These are phyloP conservation scores for Podospora fimiseda DNA, from an alignment of 495 filamentous ascomycete species.

Conservation along the genomic window DNA sequence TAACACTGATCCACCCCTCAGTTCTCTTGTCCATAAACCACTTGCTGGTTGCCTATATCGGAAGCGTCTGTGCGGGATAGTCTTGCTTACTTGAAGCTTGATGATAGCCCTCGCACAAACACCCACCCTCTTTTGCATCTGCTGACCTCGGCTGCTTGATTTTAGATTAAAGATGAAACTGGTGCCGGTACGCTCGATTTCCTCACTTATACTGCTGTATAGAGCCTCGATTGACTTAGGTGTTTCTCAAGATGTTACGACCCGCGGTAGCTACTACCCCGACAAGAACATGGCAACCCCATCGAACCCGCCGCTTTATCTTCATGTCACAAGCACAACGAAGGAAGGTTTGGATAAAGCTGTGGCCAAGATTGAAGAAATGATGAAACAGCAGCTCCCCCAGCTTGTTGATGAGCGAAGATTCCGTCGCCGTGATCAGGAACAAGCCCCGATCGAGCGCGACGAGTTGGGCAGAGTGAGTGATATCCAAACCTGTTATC, in stretches of 20 bases:
- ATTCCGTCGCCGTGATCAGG: conserved; percentile 82
- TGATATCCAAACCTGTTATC: conserved; percentile 1
- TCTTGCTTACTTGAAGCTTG: conserved; percentile 80
- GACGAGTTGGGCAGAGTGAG: conserved; percentile 90
- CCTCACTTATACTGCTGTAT: conserved; percentile 32
- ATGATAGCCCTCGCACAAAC: conserved; percentile 64
- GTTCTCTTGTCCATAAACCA: conserved; percentile 37
- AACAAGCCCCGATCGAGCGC: conserved; percentile 82
- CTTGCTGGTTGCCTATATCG: conserved; percentile 27
- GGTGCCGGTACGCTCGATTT: conserved; percentile 91
- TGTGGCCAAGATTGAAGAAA: conserved; percentile 75
- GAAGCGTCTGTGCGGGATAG: conserved; percentile 50
- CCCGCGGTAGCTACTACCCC: conserved; percentile 89
- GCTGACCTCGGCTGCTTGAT: conserved; percentile 93
- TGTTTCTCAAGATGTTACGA: conserved; percentile 90
- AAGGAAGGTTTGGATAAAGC: conserved; percentile 89
- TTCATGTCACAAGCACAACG: conserved; percentile 88
- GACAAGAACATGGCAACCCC: conserved; percentile 97
- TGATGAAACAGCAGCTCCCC: conserved; percentile 94
- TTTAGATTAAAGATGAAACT: conserved; percentile 99
- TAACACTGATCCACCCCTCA: conserved; percentile 72
- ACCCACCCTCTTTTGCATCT: conserved; percentile 81
- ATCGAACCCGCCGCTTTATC: conserved; percentile 86
- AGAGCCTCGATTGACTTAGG: conserved; percentile 51
- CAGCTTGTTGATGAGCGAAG: conserved; percentile 93